Evolutionary conservation across 148 eudicot species (phyloP).

Genomic region (Hydrangea macrophylla): DNA sequence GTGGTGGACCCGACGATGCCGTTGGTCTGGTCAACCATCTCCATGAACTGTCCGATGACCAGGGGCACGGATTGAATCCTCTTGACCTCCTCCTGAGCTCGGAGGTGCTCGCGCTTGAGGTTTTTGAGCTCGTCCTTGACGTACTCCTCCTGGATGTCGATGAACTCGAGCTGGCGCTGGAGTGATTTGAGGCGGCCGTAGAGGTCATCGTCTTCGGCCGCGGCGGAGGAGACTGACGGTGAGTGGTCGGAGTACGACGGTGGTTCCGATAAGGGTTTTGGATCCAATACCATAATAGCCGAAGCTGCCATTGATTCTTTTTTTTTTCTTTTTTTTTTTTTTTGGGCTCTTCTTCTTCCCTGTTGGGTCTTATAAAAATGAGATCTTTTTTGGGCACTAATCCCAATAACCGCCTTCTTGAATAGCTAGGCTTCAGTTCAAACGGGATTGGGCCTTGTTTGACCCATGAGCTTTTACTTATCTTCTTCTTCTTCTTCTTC

Average conservation of each 20-base stretch:
- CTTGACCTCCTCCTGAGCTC: conserved; percentile 76
- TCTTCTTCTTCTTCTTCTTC: too few species aligned
- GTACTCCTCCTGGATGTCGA: conserved; percentile 68
- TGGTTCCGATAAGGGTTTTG: conserved; percentile 24
- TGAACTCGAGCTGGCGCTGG: conserved; percentile 51
- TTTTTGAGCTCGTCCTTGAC: conserved; percentile 71
- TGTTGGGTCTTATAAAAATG: background rate
- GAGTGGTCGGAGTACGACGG: background rate
- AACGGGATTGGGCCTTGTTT: too few species aligned
- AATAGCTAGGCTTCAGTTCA: too few species aligned
- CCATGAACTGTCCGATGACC: conserved; percentile 79
- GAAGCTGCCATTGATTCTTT: conserved; percentile 23
- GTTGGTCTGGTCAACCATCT: conserved; percentile 70
- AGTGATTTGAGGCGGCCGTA: conserved; percentile 57
- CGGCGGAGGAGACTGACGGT: conserved; percentile 2
- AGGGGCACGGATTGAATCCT: conserved; percentile 69
- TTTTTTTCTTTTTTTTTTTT: background rate
- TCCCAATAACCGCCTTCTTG: too few species aligned
- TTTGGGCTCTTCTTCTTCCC: too few species aligned
- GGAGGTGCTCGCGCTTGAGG: conserved; percentile 51
- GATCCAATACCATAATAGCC: conserved; percentile 46
- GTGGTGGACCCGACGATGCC: conserved; percentile 74
- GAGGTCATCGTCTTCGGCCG: conserved; percentile 55
- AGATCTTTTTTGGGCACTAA: too few species aligned
- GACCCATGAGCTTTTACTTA: too few species aligned